A percentile compares a stretch with the other conserved stretches of the same genome.
Evolutionary conservation across 1,284 basidiomycete genomes (phyloP).

Genomic region (Austroboletus niveus): DNA sequence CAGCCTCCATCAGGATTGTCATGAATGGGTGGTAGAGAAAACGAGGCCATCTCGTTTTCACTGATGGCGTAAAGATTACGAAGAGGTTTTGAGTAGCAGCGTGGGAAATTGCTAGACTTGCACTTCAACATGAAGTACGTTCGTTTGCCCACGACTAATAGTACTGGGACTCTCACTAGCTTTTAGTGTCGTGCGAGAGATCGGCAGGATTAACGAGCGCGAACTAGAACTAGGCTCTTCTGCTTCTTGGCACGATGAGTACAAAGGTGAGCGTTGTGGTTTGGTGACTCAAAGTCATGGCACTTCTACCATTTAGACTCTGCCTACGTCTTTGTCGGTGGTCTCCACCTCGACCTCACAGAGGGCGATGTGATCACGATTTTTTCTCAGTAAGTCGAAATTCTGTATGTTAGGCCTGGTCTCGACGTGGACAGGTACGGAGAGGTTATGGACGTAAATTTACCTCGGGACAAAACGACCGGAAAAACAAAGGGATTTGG

Average conservation of each 20-base stretch:
- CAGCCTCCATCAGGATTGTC: constrained; percentile 82
- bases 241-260: constrained; percentile 96
- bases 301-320: constrained; percentile 61
- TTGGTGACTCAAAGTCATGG: constrained; percentile 2
- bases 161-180: constrained; percentile 11
- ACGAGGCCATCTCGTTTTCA: constrained; percentile 59
- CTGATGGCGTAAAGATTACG: constrained; percentile 9
- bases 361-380: constrained; percentile 98
- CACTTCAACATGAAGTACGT: constrained; percentile 63
- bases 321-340: constrained; percentile 92
- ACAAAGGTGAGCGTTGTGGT: constrained; percentile 58
- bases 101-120: constrained; percentile 45
- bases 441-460: constrained; percentile 92
- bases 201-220: constrained; percentile 87
- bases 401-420: neutral
- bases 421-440: constrained; percentile 66
- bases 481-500: constrained; percentile 90
- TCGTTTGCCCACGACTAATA: neutral
- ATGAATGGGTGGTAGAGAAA: constrained; percentile 73
- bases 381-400: constrained; percentile 86
- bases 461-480: constrained; percentile 90
- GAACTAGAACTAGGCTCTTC: constrained; percentile 83
- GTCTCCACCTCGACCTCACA: constrained; percentile 82
- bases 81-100: constrained; percentile 25
- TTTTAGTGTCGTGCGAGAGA: constrained; percentile 85